Base-by-base conservation (phyloP, 208 protist genomes). In the Paratrypanosoma confusum region DNA sequence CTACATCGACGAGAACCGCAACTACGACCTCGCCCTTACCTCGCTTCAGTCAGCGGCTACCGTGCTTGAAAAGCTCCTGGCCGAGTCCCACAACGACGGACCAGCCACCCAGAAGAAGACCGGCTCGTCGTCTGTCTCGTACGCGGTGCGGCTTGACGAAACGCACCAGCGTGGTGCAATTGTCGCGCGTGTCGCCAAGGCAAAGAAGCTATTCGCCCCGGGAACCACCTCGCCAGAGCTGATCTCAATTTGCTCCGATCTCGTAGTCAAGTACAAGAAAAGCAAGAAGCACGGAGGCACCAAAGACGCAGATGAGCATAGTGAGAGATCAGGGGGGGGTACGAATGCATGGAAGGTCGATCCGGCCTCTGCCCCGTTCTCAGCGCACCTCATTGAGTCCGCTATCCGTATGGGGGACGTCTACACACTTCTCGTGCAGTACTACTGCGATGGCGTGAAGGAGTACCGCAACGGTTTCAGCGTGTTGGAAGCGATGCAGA, bases 1-100 rank as follows among this genome's bases (percentile, higher is more conserved):
- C 26, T 89, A 97, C 31, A 96, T 98, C 42, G 96, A 98, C 50
- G 96, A 97, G 50, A 85, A 95, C 66, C 74, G 91, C 18, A 81
- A 97, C 68, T 98, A 98, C 66, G 69, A 79, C 8, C 91, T 90
- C 42, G 95, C 90, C 10, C 76, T 95, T 48, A 51, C 48, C 23
- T 68, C 72, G n/a, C 14, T 96, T 34, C 65, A 87, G 54, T 88
- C 96, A 56, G 83, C 87, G 42, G 41, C 79, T 5, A 54, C 63
- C 4, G 33, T 72, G 24, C 21, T 93, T 21, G 68, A 77, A 18
- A n/a, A n/a, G n/a, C n/a, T n/a, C n/a, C n/a, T n/a, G n/a, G n/a
- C n/a, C n/a, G n/a, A n/a, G n/a, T n/a, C n/a, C n/a, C n/a, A n/a
- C n/a, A n/a, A n/a, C n/a, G n/a, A n/a, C n/a, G n/a, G n/a, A n/a